phyloP scores from a whole-genome alignment of 495 filamentous ascomycete genomes.

The Penicillium desertorum region DNA sequence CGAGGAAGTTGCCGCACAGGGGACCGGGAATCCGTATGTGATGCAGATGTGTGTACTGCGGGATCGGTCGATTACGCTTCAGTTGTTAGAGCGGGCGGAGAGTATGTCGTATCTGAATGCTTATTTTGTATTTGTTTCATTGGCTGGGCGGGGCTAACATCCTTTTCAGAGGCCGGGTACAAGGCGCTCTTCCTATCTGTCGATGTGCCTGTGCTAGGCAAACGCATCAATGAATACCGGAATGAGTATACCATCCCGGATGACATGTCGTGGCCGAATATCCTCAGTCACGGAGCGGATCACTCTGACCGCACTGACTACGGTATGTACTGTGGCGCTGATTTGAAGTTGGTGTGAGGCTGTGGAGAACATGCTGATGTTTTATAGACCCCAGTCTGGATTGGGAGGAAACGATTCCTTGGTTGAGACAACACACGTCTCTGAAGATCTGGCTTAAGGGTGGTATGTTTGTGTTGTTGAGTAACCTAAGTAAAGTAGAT shows the following conservation, averaged over 20 bases:
- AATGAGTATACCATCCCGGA: constrained; percentile 45
- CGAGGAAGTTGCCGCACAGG: constrained; percentile 50
- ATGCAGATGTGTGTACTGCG: constrained; percentile 93
- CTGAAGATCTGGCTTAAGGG: constrained; percentile 95
- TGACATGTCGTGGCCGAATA: constrained; percentile 36
- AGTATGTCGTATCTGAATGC: constrained; percentile 29
- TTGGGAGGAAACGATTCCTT: constrained; percentile 82
- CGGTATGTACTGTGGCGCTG: constrained; percentile 20
- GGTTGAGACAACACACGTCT: constrained; percentile 79
- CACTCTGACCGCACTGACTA: constrained; percentile 33
- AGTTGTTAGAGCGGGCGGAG: constrained; percentile 85
- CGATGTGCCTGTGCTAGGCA: constrained; percentile 82
- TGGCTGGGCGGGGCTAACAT: not conserved
- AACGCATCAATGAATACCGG: constrained; percentile 48
- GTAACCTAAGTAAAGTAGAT: not conserved
- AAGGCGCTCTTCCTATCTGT: constrained; percentile 94
- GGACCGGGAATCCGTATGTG: constrained; percentile 44
- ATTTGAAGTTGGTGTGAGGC: not conserved
- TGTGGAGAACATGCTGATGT: not conserved
- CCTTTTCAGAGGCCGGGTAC: constrained; percentile 68
- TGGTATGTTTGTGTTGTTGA: constrained; percentile 28
- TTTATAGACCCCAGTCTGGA: constrained; percentile 80
- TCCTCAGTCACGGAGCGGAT: constrained; percentile 32
- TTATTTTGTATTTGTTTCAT: not conserved
- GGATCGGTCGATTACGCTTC: constrained; percentile 79